Percentiles rank a stretch among this genome's conserved stretches.
Evolutionary conservation across 345 rosid genomes (phyloP).

Genomic region (Pistacia vera): DNA sequence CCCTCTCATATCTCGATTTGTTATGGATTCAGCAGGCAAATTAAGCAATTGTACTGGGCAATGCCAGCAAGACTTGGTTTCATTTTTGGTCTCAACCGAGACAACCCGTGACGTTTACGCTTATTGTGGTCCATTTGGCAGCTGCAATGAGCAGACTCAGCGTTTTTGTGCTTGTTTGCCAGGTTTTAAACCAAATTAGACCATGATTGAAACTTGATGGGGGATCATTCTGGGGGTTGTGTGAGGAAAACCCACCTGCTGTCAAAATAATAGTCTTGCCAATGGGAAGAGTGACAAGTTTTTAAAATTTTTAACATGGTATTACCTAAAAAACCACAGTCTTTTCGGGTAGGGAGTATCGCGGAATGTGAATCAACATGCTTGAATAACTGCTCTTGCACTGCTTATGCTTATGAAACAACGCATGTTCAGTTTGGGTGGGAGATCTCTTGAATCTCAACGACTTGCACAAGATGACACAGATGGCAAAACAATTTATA

Average conservation of each 20-base stretch:
- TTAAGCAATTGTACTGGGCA: slow-evolving; percentile 51
- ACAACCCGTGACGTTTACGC: slow-evolving; percentile 65
- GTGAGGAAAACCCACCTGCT: slow-evolving; percentile 47
- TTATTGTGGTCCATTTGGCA: slow-evolving; percentile 71
- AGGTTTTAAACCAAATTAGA: slow-evolving; percentile 45
- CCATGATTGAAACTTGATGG: slow-evolving; percentile 45
- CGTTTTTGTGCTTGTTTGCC: slow-evolving; percentile 55
- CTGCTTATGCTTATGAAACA: slow-evolving; percentile 56
- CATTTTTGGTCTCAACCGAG: slow-evolving; percentile 74
- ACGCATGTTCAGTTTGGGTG: slow-evolving; percentile 55
- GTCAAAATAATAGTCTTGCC: slow-evolving; percentile 29
- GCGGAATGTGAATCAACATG: slow-evolving; percentile 50
- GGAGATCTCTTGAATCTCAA: slow-evolving; percentile 48
- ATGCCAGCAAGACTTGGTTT: slow-evolving; percentile 43
- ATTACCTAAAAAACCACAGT: slow-evolving; percentile 24
- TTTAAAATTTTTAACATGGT: slow-evolving; percentile 18
- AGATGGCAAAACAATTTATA: slow-evolving; percentile 37
- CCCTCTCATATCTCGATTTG: slow-evolving; percentile 38
- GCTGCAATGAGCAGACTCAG: slow-evolving; percentile 42
- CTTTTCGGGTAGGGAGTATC: slow-evolving; percentile 21
- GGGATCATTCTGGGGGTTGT: slow-evolving; percentile 68
- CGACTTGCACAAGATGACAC: slow-evolving; percentile 35
- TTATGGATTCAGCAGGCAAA: slow-evolving; percentile 61
- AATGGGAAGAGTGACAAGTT: slow-evolving; percentile 41
- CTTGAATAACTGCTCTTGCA: slow-evolving; percentile 57